Conservation (phyloP, 176 grass and related monocot species). For the Aechmea fasciata region DNA sequence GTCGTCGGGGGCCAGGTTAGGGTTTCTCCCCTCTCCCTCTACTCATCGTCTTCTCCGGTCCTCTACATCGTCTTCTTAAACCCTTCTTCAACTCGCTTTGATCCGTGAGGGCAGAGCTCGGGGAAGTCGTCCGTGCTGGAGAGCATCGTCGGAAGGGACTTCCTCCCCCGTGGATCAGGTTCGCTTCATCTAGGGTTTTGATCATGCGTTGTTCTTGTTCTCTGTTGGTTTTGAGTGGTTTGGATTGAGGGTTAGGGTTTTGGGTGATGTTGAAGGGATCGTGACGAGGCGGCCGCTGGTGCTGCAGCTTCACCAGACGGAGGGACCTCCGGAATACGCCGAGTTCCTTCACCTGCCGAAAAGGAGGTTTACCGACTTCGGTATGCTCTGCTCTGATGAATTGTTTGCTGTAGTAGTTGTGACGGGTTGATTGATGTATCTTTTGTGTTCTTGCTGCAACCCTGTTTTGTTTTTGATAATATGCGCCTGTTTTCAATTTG, state of each 20-base stretch:
- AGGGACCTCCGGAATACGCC: conserved; percentile 39
- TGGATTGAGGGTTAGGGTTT: neutral
- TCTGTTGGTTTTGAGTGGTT: neutral
- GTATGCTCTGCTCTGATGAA: conserved; percentile 16
- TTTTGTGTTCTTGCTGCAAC: neutral
- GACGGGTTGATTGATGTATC: neutral
- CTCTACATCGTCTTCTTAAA: neutral
- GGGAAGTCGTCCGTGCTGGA: conserved; percentile 74
- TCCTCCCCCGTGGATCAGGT: conserved; percentile 78
- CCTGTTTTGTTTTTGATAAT: neutral
- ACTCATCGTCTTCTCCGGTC: neutral
- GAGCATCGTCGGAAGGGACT: conserved; percentile 60
- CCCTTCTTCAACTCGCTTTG: neutral
- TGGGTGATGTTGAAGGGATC: conserved; percentile 36
- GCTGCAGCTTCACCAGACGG: conserved; percentile 47
- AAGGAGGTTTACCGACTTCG: conserved; percentile 54
- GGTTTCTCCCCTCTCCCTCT: neutral
- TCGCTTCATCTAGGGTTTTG: neutral
- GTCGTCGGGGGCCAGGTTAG: conserved; percentile 70
- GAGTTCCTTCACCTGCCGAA: conserved; percentile 61
- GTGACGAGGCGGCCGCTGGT: conserved; percentile 61
- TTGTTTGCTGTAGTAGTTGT: no score
- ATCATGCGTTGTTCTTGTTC: neutral
- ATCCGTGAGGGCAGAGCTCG: conserved; percentile 34
- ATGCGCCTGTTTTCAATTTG: neutral